Conservation (phyloP, 2,329 filamentous ascomycete genomes). For the Pyricularia grisea region DNA sequence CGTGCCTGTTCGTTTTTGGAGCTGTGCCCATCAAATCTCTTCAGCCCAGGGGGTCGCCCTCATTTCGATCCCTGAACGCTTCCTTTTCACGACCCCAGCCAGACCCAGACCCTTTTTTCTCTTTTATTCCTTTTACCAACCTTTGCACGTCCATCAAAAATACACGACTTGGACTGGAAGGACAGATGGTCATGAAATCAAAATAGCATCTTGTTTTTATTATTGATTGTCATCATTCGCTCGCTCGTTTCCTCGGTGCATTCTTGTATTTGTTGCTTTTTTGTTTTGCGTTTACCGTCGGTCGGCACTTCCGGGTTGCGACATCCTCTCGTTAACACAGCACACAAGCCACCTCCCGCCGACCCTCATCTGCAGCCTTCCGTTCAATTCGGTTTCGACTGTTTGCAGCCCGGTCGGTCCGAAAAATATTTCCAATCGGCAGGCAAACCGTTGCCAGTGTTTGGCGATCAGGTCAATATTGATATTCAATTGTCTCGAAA, state of each 20-base stretch:
- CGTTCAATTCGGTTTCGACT: neutral
- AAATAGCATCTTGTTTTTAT: neutral
- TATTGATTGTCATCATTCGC: neutral
- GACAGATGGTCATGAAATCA: neutral
- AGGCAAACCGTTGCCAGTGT: neutral
- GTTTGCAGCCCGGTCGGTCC: neutral
- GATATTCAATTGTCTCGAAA: neutral
- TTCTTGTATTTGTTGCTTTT: neutral
- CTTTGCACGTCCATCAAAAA: neutral
- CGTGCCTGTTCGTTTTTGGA: neutral
- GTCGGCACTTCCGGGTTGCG: neutral
- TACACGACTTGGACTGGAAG: neutral
- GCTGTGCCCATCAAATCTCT: neutral
- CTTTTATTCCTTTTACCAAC: neutral
- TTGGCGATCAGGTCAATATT: neutral
- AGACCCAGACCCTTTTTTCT: neutral
- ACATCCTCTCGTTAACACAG: neutral
- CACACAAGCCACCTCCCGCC: neutral
- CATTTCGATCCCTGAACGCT: neutral
- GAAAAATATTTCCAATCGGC: neutral
- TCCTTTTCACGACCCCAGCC: neutral
- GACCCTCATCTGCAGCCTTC: neutral
- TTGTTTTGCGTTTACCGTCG: neutral
- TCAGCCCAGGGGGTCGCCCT: neutral
- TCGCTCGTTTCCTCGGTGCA: neutral